Evolutionary conservation across 2,329 filamentous ascomycete genomes (phyloP).

Genomic region (Verticillium nonalfalfae): DNA sequence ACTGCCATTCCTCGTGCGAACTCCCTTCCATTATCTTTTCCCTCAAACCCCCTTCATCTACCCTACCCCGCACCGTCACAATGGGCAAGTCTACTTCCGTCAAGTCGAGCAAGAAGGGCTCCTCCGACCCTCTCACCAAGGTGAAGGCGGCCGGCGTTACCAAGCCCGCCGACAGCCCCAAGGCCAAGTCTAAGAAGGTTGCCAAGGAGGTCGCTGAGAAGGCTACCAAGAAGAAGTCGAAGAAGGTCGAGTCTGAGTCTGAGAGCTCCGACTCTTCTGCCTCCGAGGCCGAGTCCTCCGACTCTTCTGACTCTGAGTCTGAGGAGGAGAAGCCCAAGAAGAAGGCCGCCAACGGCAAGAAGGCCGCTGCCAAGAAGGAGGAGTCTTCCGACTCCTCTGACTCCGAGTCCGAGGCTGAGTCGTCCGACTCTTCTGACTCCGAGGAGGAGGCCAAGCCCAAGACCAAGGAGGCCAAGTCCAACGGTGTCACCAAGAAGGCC

Average conservation of each 20-base stretch:
- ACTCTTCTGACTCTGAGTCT: conserved; percentile 14
- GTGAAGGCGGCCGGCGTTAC: conserved; percentile 62
- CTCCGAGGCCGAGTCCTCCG: conserved; percentile 15
- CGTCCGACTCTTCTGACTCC: conserved; percentile 29
- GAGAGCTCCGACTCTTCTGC: conserved; percentile 17
- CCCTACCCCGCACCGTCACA: conserved; percentile 20
- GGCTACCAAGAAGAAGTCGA: conserved; percentile 35
- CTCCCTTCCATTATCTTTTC: not conserved
- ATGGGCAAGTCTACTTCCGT: conserved; percentile 49
- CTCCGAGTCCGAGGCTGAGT: conserved; percentile 29
- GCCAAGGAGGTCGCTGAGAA: conserved; percentile 54
- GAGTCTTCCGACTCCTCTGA: conserved; percentile 22
- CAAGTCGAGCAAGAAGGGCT: conserved; percentile 49
- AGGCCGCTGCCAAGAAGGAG: conserved; percentile 10
- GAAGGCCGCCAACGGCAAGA: conserved; percentile 14
- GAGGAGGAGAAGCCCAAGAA: conserved; percentile 16
- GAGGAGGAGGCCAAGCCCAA: conserved; percentile 28
- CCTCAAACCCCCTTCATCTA: not conserved
- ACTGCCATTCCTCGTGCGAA: not conserved
- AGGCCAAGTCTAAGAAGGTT: conserved; percentile 60
- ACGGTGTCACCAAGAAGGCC: conserved; percentile 23
- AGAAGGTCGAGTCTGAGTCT: conserved; percentile 18
- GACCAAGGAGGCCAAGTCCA: conserved; percentile 21
- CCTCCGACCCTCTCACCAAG: conserved; percentile 40
- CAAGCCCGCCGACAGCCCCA: conserved; percentile 60